A percentile compares a stretch with the other conserved stretches of the same genome.
phyloP scores from a whole-genome alignment of 2,329 filamentous ascomycete species.

The Colletotrichum sp. region DNA sequence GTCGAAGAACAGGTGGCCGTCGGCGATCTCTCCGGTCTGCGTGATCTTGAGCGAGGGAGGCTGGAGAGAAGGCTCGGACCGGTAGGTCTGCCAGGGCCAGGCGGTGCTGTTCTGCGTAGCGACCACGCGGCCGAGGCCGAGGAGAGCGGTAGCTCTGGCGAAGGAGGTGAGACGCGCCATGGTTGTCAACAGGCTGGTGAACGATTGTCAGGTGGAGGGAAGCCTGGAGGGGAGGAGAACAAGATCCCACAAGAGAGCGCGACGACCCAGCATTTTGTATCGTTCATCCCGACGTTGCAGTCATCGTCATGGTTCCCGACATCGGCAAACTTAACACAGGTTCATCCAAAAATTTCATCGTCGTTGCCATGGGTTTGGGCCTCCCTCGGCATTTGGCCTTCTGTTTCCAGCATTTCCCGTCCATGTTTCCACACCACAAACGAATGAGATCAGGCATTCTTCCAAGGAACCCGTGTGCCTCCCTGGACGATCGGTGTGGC shows the following conservation, averaged over 20 bases:
- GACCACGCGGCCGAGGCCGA: not conserved
- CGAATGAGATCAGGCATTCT: not conserved
- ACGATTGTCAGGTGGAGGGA: not conserved
- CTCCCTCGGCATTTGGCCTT: not conserved
- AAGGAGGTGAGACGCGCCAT: not conserved
- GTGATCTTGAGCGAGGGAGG: conserved; percentile 1
- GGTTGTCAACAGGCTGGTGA: not conserved
- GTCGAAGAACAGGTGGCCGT: conserved; percentile 32
- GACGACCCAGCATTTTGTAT: not conserved
- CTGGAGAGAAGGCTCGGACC: conserved; percentile 2
- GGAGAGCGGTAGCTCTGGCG: not conserved
- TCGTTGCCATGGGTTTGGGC: not conserved
- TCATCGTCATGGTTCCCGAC: not conserved
- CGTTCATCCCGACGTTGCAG: not conserved
- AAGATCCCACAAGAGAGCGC: not conserved
- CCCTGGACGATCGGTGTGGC: not conserved
- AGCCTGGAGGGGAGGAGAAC: not conserved
- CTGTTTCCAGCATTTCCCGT: not conserved
- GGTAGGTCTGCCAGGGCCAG: conserved; percentile 14
- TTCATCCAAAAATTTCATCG: not conserved
- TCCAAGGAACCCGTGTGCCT: not conserved
- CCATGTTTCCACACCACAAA: not conserved
- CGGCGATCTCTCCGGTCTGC: conserved; percentile 20
- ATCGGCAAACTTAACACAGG: not conserved
- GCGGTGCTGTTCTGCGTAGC: not conserved